These are phyloP conservation scores for Termitomyces eurrhizus DNA, from an alignment of 768 basidiomycete genomes.

Conservation along the genomic window DNA sequence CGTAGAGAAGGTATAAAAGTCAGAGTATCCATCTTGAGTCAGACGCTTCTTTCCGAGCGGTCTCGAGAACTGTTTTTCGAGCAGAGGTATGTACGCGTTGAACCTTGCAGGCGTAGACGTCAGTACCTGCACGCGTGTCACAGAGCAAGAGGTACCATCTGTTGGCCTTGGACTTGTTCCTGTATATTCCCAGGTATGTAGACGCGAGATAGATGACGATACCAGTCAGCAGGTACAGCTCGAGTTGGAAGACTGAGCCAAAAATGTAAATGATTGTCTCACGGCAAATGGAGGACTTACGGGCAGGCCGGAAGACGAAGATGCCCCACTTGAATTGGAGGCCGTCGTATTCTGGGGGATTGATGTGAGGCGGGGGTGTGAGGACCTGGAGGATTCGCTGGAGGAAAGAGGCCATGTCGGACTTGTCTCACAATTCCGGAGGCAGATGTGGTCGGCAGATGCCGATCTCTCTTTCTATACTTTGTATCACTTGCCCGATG, in stretches of 20 bases:
- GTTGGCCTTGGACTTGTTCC: constrained; percentile 58
- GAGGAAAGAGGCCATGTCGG: constrained; percentile 25
- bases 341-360: constrained; percentile 65
- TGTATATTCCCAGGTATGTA: constrained; percentile 55
- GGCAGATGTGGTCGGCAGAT: constrained; percentile 7
- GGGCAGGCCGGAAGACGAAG: constrained; percentile 77
- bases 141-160: constrained; percentile 52
- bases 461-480: constrained; percentile 4
- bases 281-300: constrained; percentile 34
- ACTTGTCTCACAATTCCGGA: background rate
- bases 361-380: constrained; percentile 55
- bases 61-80: constrained; percentile 71
- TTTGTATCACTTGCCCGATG: background rate
- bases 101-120: constrained; percentile 42
- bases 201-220: constrained; percentile 54
- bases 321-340: constrained; percentile 69
- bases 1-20: constrained; percentile 85
- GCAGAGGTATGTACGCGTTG: constrained; percentile 51
- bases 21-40: constrained; percentile 65
- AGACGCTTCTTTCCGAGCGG: constrained; percentile 51
- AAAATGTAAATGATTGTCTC: constrained; percentile 2
- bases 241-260: constrained; percentile 56
- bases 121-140: constrained; percentile 10
- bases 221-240: constrained; percentile 51
- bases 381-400: constrained; percentile 34